Evolutionary conservation across 768 basidiomycete species (phyloP).

Genomic region (Astraeus odoratus): DNA sequence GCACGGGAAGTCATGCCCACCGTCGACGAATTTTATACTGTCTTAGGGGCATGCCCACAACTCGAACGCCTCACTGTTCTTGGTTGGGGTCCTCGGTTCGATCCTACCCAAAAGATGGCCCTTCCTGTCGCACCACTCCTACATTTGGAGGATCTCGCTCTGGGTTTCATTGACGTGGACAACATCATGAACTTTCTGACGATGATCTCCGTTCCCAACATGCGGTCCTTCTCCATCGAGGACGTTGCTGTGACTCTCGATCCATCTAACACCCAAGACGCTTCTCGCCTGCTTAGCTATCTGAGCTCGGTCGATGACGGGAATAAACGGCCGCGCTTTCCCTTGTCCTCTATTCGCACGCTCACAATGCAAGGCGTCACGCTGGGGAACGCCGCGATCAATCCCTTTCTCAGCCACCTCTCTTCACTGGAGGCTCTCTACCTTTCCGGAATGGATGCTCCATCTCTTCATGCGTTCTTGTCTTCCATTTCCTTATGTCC

Average conservation of each 20-base stretch:
- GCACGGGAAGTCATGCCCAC: conserved; percentile 51
- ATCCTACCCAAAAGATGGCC: neutral
- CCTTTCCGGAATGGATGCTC: conserved; percentile 17
- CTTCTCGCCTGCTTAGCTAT: conserved; percentile 30
- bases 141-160: conserved; percentile 28
- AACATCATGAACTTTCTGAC: conserved; percentile 35
- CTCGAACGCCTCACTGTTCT: conserved; percentile 41
- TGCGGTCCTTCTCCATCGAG: conserved; percentile 37
- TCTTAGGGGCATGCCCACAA: conserved; percentile 33
- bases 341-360: conserved; percentile 18
- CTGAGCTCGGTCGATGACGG: conserved; percentile 14
- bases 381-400: conserved; percentile 14
- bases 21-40: conserved; percentile 36
- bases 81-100: conserved; percentile 45
- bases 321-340: conserved; percentile 7
- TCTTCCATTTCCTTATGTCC: conserved; percentile 1
- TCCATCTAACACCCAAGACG: conserved; percentile 28
- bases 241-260: conserved; percentile 38
- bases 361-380: conserved; percentile 28
- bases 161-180: conserved; percentile 39
- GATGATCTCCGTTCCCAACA: conserved; percentile 30
- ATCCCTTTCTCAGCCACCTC: conserved; percentile 23
- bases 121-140: conserved; percentile 20
- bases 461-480: conserved; percentile 16
- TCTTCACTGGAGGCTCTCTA: conserved; percentile 19